Evolutionary conservation across 495 filamentous ascomycete species (phyloP).

Genomic region (Chaetomium cochliodes): DNA sequence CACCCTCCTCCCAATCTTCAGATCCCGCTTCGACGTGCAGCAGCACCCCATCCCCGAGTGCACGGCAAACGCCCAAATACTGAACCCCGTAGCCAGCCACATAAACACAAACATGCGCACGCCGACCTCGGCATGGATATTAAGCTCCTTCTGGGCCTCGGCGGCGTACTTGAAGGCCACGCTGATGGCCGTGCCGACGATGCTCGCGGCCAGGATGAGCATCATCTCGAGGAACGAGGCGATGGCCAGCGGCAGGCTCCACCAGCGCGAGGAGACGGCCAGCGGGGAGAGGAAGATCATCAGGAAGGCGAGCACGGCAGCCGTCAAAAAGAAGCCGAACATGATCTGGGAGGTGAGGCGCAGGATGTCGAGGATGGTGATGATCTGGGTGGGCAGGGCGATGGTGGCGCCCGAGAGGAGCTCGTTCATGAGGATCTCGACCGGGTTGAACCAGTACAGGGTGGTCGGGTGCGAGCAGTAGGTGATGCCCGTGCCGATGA

Average conservation of each 20-base stretch:
- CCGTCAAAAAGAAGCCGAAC: constrained; percentile 82
- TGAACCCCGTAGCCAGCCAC: constrained; percentile 74
- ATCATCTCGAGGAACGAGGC: constrained; percentile 66
- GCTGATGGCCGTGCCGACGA: constrained; percentile 79
- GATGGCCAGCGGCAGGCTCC: constrained; percentile 50
- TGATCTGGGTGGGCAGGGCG: constrained; percentile 70
- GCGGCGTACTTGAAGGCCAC: constrained; percentile 73
- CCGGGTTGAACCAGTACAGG: constrained; percentile 89
- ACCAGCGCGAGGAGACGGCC: constrained; percentile 48
- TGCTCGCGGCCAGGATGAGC: constrained; percentile 64
- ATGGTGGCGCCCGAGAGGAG: constrained; percentile 80
- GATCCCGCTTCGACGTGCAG: constrained; percentile 60
- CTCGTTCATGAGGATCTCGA: constrained; percentile 72
- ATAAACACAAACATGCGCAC: constrained; percentile 80
- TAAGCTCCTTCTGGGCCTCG: constrained; percentile 60
- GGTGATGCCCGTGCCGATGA: constrained; percentile 68
- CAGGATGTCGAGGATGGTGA: constrained; percentile 69
- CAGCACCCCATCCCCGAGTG: constrained; percentile 74
- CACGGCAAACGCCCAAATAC: constrained; percentile 65
- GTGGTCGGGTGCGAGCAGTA: constrained; percentile 64
- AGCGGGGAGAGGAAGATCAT: constrained; percentile 47
- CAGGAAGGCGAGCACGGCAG: constrained; percentile 63
- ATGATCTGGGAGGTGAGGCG: constrained; percentile 80
- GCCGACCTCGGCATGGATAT: constrained; percentile 71
- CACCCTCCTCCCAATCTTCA: constrained; percentile 48